Base-by-base conservation (phyloP, 495 filamentous ascomycete species). In the Pyrenopolyporus hunteri region DNA sequence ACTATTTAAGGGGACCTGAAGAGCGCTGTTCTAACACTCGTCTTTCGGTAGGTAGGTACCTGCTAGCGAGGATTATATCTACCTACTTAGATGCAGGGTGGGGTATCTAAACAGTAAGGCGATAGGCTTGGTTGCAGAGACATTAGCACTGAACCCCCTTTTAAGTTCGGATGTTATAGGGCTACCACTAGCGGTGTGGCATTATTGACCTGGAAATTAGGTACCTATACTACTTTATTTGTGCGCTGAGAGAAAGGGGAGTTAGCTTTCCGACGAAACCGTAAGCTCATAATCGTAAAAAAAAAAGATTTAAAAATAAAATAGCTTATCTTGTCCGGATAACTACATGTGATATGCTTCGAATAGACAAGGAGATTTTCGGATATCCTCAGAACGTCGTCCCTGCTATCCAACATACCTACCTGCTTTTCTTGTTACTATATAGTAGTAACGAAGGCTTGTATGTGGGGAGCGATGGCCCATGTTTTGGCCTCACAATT, bases 1-100 rank as follows among this genome's bases (percentile, higher is more conserved):
- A 22, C 31, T 59, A 45, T 45, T 49, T 45, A 47, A 31, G 46
- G 35, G 23, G 17, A 45, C 43, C 25, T 52, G 39, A 4, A 52
- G 28, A 31, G 31, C 7, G 50, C 35, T 36, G 29, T 17, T 49
- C 47, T 51, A 45, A 40, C 3, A 40, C 51, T 57, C 51, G 51
- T 51, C 46, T 66, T 48, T 23, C 53, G 50, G 60, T 52, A 60
- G 55, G 50, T n/a, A n/a, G n/a, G n/a, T n/a, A n/a, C n/a, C n/a
- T n/a, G n/a, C n/a, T n/a, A 50, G 43, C 55, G 56, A 39, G 32
- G 56, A 60, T 11, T 13, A 40, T 45, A 16, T 43, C 53, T n/a
- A 49, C 57, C 36, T 1, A 44, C 60, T 60, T 56, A 39, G 33
- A 66, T 57, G 28, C 45, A 40, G 46, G 16, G 33, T 20, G 49